Evolutionary conservation across 805 yeast genomes (phyloP), one percentile per base, ranked within the genome.

Genomic region (Wickerhamiella australiensis): DNA sequence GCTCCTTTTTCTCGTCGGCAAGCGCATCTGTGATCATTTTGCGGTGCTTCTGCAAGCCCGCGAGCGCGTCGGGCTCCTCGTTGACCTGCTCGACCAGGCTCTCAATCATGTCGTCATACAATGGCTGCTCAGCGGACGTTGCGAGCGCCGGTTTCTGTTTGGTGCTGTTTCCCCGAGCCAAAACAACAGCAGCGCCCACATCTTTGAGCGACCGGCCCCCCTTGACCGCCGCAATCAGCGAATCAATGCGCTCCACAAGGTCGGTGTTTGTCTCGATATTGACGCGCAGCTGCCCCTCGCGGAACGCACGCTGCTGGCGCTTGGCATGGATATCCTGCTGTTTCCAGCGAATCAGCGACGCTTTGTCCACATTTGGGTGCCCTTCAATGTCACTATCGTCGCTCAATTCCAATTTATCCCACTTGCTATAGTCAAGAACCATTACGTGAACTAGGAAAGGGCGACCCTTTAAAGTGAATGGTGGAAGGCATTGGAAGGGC

Each of bases 301-400:
- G 88, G 41, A 77, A 75, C 59, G 82, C 82, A 61, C 94, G 71
- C 62, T 85, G 85, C 37, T 73, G 75, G 54, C 99, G 79, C 66
- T 87, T 82, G 62, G 90, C 96, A 63, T 92, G 98, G 56, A 92
- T 92, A 58, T 88, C 95, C 60, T 95, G 82, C 68, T 92, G 99
- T 63, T 86, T 90, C 98, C 97, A 90, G 52, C 79, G 77, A 59
- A 92, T 85, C 57, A 92, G 90, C 1, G 97, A 88, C 36, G 70
- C 71, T 63, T 92, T 92, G 65, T 92, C 99, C 27, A 92, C 98
- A 62, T 92, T 92, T 52, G 97, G 99, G 63, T 92, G 99, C 13
- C 90, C 97, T 61, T 92, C 98, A 45, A 92, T 72, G 60, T 92
- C 98, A 7, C 96, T 86, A 65, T 92, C 99, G 64, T 92, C 99